A percentile compares a stretch with the other conserved stretches of the same genome.
Evolutionary conservation across 495 filamentous ascomycete genomes (phyloP).

Genomic region (Neurospora sp.): DNA sequence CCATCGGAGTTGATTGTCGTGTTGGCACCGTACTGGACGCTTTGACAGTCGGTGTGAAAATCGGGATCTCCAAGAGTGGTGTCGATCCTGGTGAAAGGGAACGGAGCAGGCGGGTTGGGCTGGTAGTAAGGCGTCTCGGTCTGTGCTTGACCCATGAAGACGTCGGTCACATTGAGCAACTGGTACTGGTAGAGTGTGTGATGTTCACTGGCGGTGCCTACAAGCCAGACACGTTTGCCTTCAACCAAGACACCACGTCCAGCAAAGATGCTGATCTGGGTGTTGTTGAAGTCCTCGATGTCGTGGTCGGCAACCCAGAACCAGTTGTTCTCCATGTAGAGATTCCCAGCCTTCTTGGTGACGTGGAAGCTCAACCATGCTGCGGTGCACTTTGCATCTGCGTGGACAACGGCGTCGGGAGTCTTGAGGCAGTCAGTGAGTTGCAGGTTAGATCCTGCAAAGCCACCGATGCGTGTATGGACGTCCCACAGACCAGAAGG

Average conservation of each 20-base stretch:
- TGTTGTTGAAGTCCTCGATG: conserved; percentile 49
- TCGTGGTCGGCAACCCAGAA: conserved; percentile 93
- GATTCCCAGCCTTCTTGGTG: conserved; percentile 48
- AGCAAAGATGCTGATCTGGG: conserved; percentile 76
- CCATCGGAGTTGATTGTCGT: conserved; percentile 31
- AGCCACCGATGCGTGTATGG: conserved; percentile 75
- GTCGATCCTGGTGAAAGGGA: conserved; percentile 52
- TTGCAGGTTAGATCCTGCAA: conserved; percentile 68
- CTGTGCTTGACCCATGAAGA: conserved; percentile 79
- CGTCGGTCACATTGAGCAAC: conserved; percentile 61
- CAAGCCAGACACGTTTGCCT: conserved; percentile 48
- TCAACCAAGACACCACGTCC: conserved; percentile 78
- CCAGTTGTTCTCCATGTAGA: conserved; percentile 87
- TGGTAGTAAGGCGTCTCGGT: conserved; percentile 89
- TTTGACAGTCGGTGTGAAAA: conserved; percentile 40
- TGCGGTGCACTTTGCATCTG: conserved; percentile 49
- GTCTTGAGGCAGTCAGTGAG: conserved; percentile 58
- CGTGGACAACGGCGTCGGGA: conserved; percentile 24
- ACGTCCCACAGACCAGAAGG: conserved; percentile 81
- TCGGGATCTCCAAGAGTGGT: conserved; percentile 60
- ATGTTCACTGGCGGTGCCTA: conserved; percentile 76
- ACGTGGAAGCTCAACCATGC: conserved; percentile 76
- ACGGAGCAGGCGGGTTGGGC: conserved; percentile 62
- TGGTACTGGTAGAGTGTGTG: conserved; percentile 79
- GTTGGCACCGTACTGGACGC: conserved; percentile 36